Percentiles rank a stretch among this genome's conserved stretches.
phyloP scores from a whole-genome alignment of 2,329 filamentous ascomycete genomes.

The Fusarium ramigenum region DNA sequence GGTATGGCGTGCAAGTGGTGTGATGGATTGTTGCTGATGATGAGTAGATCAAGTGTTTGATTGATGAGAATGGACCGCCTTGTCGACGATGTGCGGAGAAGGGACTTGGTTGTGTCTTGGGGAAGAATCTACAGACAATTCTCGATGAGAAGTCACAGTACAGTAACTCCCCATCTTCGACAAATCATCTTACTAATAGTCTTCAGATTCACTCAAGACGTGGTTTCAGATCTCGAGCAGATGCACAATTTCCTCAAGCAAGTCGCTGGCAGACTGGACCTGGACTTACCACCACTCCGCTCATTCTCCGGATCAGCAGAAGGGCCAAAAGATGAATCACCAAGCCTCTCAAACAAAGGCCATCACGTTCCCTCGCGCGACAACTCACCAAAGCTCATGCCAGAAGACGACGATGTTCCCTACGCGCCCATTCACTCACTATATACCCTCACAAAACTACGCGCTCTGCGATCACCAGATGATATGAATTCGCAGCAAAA shows the following conservation, averaged over 20 bases:
- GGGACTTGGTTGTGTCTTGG: conserved; percentile 48
- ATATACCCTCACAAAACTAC: conserved; percentile 47
- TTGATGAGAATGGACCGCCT: conserved; percentile 50
- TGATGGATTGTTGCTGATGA: not conserved
- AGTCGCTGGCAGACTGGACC: conserved; percentile 12
- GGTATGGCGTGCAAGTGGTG: conserved; percentile 25
- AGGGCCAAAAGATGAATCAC: conserved; percentile 11
- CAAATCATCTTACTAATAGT: not conserved
- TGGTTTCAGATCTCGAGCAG: conserved; percentile 11
- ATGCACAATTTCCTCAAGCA: conserved; percentile 29
- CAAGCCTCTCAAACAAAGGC: conserved; percentile 3
- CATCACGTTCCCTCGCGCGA: conserved; percentile 30
- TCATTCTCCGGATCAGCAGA: not conserved
- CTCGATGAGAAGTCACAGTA: conserved; percentile 50
- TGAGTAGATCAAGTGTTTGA: conserved; percentile 50
- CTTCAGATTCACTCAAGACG: not conserved
- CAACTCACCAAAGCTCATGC: conserved; percentile 26
- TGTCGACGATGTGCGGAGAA: conserved; percentile 49
- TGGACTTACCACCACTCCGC: conserved; percentile 19
- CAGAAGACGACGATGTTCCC: conserved; percentile 46
- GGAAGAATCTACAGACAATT: conserved; percentile 51
- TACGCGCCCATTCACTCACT: conserved; percentile 49
- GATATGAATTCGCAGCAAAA: conserved; percentile 15
- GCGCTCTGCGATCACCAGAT: conserved; percentile 46
- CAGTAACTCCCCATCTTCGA: not conserved